Percentiles rank a stretch among this genome's conserved stretches.
These are phyloP conservation scores for Bipolaris cookei DNA, from an alignment of 2,329 filamentous ascomycete species.

Conservation along the genomic window DNA sequence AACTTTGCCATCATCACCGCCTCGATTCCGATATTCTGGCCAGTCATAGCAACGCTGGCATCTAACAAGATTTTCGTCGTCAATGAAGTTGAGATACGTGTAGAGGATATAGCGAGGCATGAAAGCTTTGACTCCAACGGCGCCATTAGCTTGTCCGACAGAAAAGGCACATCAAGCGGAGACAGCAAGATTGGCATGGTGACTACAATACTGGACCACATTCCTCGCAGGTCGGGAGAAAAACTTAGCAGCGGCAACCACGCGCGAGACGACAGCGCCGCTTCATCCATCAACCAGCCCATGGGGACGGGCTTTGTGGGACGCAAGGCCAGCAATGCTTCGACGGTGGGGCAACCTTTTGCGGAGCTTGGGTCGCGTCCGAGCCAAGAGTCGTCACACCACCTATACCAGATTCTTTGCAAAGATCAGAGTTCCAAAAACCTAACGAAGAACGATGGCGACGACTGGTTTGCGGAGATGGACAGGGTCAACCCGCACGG, in stretches of 20 bases:
- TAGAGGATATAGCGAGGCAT: constrained; percentile 29
- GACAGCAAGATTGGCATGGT: constrained; percentile 23
- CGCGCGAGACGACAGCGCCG: constrained; percentile 16
- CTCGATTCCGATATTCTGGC: constrained; percentile 50
- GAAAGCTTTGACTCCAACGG: constrained; percentile 19
- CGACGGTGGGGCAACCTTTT: constrained; percentile 21
- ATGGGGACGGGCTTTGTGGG: constrained; percentile 17
- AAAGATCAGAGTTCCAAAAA: constrained; percentile 5
- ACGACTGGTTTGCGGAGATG: constrained; percentile 31
- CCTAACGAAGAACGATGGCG: constrained; percentile 14
- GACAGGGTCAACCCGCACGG: constrained; percentile 20
- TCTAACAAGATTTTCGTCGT: constrained; percentile 48
- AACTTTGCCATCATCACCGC: constrained; percentile 48
- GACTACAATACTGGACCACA: constrained; percentile 18
- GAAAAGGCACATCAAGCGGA: constrained; percentile 15
- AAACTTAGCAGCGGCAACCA: constrained; percentile 5
- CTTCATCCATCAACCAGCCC: constrained; percentile 19
- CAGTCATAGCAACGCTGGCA: constrained; percentile 39
- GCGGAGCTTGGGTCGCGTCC: constrained; percentile 21
- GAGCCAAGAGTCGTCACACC: constrained; percentile 37
- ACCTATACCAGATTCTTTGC: constrained; percentile 23
- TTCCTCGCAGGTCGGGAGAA: constrained; percentile 3
- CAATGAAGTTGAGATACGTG: constrained; percentile 47
- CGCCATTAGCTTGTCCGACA: constrained; percentile 28
- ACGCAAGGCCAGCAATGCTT: constrained; percentile 21